Evolutionary conservation across 2,329 filamentous ascomycete species (phyloP).

Genomic region (Phaeophleospora eucalypticola): DNA sequence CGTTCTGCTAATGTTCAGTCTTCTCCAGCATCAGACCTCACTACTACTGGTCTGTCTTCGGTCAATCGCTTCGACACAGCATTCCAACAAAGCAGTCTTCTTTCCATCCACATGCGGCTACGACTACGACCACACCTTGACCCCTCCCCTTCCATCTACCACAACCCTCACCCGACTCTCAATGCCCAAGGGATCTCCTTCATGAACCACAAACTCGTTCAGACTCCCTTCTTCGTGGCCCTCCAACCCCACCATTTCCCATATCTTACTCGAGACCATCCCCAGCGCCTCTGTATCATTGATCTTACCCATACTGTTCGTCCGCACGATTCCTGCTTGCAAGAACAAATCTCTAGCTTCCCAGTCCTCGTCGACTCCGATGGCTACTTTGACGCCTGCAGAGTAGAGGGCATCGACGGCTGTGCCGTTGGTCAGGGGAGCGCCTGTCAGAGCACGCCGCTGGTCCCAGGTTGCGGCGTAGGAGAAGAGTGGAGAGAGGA

Average conservation of each 20-base stretch:
- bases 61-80: too few species aligned
- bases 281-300: constrained; percentile 53
- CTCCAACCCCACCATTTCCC: constrained; percentile 52
- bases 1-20: too few species aligned
- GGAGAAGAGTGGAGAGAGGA: constrained; percentile 57
- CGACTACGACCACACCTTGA: constrained; percentile 23
- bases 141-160: constrained; percentile 38
- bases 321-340: constrained; percentile 56
- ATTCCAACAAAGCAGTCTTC: too few species aligned
- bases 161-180: constrained; percentile 54
- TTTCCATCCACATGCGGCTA: too few species aligned
- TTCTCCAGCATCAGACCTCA: too few species aligned
- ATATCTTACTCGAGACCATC: constrained; percentile 55
- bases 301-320: constrained; percentile 55
- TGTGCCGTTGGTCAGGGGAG: constrained; percentile 63
- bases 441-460: constrained; percentile 58
- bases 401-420: constrained; percentile 54
- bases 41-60: too few species aligned
- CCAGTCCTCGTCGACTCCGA: constrained; percentile 61
- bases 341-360: constrained; percentile 57
- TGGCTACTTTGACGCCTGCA: constrained; percentile 56
- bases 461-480: constrained; percentile 58
- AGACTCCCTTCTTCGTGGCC: constrained; percentile 20
- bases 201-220: constrained; percentile 57
- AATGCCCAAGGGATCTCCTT: constrained; percentile 61